Base-by-base conservation (phyloP, 495 filamentous ascomycete genomes). In the Hypomontagnella submonticulosa region DNA sequence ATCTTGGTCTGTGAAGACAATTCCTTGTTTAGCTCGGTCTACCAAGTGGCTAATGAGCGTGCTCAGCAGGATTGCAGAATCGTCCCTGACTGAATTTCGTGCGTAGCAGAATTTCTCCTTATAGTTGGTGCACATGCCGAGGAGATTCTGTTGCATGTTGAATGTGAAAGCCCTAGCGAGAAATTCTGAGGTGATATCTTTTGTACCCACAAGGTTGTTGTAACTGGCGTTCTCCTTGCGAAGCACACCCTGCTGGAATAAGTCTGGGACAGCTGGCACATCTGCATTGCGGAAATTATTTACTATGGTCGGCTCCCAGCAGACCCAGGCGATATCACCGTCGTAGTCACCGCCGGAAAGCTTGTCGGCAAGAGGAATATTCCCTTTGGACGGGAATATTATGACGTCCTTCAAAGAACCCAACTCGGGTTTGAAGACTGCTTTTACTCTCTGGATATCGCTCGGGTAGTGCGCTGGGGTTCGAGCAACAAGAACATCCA, bases 301-400 rank as follows among this genome's bases (percentile, higher is more conserved):
- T 0, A 96, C 92, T 11, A 97, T 86, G 0, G 77, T 77, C 1
- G 81, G 80, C 58, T 97, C 93, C 93, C 92, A 97, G 74, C 93
- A 97, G 12, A 96, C 79, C 93, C 92, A 95, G 0, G 88, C 90
- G 38, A 83, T 89, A 66, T 99, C 95, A 0, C 95, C 95, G 60
- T 97, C 94, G 72, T 97, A 97, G 75, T 99, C 95, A 7, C 95
- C 95, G 11, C 94, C 95, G 3, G 92, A 95, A 0, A 97, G 80
- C 73, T 92, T 91, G 32, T 87, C 84, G 0, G 93, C 95, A 0
- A 96, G 82, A 0, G 92, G 85, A 16, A 82, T 81, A 9, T 83
- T 49, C 0, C 95, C 93, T 66, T 84, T 85, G 0, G 83, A 82
- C 0, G 95, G 82, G 67, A 99, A 97, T 1, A 97, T 85, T 57